These are phyloP conservation scores for Chlamydomonas schloesseri DNA, from an alignment of 139 green algal species.

Conservation along the genomic window DNA sequence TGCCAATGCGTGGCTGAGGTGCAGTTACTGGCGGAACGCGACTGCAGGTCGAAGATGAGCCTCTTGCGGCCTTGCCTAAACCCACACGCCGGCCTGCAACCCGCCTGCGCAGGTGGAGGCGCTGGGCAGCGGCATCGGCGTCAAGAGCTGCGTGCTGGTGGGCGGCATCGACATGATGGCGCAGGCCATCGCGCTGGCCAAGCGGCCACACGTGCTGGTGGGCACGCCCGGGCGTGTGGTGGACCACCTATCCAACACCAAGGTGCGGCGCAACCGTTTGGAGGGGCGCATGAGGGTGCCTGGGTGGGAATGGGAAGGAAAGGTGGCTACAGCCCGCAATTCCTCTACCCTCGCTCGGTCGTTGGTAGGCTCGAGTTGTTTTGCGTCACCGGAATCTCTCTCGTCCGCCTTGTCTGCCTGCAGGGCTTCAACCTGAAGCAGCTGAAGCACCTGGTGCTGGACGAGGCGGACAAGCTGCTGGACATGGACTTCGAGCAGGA, in stretches of 20 bases:
- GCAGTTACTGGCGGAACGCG: too few species aligned
- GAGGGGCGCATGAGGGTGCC: background rate
- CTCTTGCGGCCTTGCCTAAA: too few species aligned
- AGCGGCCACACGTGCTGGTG: constrained; percentile 95
- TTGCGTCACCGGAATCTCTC: too few species aligned
- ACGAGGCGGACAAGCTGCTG: constrained; percentile 98
- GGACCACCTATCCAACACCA: constrained; percentile 99
- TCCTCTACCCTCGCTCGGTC: too few species aligned
- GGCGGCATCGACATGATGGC: constrained; percentile 99
- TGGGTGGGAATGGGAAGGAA: background rate
- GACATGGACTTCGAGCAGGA: constrained; percentile 99
- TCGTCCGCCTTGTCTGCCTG: too few species aligned
- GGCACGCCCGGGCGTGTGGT: constrained; percentile 97
- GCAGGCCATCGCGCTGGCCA: constrained; percentile 91
- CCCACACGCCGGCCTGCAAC: too few species aligned
- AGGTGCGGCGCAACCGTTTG: constrained; percentile 78
- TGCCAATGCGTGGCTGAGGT: too few species aligned
- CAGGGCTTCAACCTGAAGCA: constrained; percentile 91
- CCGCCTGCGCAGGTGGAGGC: constrained; percentile 94
- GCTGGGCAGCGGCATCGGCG: constrained; percentile 89
- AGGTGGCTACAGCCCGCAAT: too few species aligned
- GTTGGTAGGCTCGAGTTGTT: too few species aligned
- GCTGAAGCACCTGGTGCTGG: constrained; percentile 93
- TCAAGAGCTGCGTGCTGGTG: constrained; percentile 92
- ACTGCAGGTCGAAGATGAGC: too few species aligned